These are phyloP conservation scores for Tetrastigma voinierianum DNA, from an alignment of 164 flowering plant species.

Conservation along the genomic window DNA sequence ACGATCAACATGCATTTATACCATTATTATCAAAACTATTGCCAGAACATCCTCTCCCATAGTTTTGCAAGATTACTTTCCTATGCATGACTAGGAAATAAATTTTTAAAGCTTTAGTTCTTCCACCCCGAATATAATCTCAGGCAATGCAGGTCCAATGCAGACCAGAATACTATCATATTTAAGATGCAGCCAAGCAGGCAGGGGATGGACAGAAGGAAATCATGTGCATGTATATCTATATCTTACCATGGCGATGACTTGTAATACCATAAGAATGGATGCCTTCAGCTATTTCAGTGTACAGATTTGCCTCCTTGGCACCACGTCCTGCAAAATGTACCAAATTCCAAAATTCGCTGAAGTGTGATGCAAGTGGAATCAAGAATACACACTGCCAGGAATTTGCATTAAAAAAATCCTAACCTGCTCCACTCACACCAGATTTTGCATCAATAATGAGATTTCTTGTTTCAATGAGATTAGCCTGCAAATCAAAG, in stretches of 20 bases:
- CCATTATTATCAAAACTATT: background rate
- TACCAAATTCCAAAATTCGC: conserved; percentile 12
- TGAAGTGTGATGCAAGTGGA: conserved; percentile 4
- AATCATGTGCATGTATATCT: too few relatives aligned
- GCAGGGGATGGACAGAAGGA: too few relatives aligned
- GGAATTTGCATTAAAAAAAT: background rate
- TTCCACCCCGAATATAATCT: too few relatives aligned
- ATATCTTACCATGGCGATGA: conserved; percentile 87
- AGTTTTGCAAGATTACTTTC: background rate
- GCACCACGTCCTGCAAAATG: conserved; percentile 81
- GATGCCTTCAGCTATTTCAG: conserved; percentile 95
- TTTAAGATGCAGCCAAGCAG: too few relatives aligned
- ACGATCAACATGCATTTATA: background rate
- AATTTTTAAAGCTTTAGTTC: too few relatives aligned
- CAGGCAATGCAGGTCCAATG: too few relatives aligned
- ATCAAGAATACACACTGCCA: background rate
- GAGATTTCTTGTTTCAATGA: conserved; percentile 56
- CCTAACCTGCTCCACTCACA: conserved; percentile 98
- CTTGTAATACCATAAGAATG: conserved; percentile 84
- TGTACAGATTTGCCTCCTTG: conserved; percentile 83
- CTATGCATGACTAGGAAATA: background rate
- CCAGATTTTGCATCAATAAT: conserved; percentile 97
- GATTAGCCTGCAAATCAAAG: conserved; percentile 62
- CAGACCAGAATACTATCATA: too few relatives aligned
- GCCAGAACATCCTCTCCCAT: background rate